Base-by-base conservation (phyloP, 768 basidiomycete genomes). In the Leccinum ochraceum region DNA sequence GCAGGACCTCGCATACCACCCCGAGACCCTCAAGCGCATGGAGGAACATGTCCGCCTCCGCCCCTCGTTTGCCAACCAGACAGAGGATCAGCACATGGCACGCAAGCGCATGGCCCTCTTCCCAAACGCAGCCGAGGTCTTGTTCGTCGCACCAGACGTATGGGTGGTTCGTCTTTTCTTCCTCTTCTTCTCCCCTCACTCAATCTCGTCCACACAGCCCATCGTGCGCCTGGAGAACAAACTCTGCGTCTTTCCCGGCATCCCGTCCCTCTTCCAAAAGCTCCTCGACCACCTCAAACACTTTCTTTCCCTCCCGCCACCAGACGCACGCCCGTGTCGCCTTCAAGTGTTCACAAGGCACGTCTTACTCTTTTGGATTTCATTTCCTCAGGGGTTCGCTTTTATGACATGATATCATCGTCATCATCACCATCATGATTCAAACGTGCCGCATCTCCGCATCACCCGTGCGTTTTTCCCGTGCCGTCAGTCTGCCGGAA, bases 171-270 rank as follows among this genome's bases (percentile, higher is more conserved):
- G 89, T 78, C 1, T 6, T 37, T 37, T 6, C 17, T 32, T 24
- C 13, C 1, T 6, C 20, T 0, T 0, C 20, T 22, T 6, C 4
- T 32, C 1, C 1, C 30, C 37, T 17, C 56, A 17, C 49, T 17
- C 34, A 59, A 63, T 60, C 54, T 58, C 54, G 0, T 58, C 2
- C 51, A 13, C 34, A 0, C 66, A 92, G 90, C 95, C 95, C 26
- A 92, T 97, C 13, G 87, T 96, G 1, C 82, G 94, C 17, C 79
- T 97, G 3, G 85, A 85, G 66, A 89, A 90, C 24, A 95, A 92
- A 76, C 80, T 97, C 16, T 96, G 93, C 74, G 79, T 98, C 28
- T 88, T 98, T 75, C 95, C 95, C 0, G 95, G 95, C 32, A 92
- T 97, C 50, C 95, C 95, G 0, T 75, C 79, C 4, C 80, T 96